These are phyloP conservation scores for Monosporascus sp. DNA, from an alignment of 2,329 filamentous ascomycete genomes.

Conservation along the genomic window DNA sequence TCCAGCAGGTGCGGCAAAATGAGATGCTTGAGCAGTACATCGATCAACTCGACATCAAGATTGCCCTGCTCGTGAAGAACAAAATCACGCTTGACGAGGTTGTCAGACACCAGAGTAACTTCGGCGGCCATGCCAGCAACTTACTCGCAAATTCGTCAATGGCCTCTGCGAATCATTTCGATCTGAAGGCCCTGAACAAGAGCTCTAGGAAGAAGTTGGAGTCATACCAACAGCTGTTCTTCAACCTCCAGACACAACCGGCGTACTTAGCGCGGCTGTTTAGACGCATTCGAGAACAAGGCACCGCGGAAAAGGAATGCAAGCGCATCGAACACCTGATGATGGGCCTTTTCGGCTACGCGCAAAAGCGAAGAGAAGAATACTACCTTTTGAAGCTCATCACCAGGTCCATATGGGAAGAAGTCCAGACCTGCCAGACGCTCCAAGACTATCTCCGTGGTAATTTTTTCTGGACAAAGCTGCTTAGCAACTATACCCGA, in stretches of 20 bases:
- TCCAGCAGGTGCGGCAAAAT: slow-evolving; percentile 95
- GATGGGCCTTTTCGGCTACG: slow-evolving; percentile 96
- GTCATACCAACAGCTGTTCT: slow-evolving; percentile 96
- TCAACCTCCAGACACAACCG: slow-evolving; percentile 92
- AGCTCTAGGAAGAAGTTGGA: slow-evolving; percentile 92
- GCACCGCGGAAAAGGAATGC: slow-evolving; percentile 82
- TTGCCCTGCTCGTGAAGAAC: slow-evolving; percentile 96
- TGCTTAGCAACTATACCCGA: slow-evolving; percentile 81
- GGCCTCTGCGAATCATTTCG: slow-evolving; percentile 84
- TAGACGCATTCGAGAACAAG: slow-evolving; percentile 74
- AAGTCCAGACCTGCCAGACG: slow-evolving; percentile 66
- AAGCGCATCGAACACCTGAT: slow-evolving; percentile 89
- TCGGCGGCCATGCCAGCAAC: slow-evolving; percentile 80
- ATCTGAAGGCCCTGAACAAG: slow-evolving; percentile 96
- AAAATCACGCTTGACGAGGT: slow-evolving; percentile 99
- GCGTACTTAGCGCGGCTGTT: slow-evolving; percentile 90
- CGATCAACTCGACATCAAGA: slow-evolving; percentile 97
- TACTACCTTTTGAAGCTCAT: slow-evolving; percentile 94
- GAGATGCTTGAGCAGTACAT: slow-evolving; percentile 98
- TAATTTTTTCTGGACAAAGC: slow-evolving; percentile 88
- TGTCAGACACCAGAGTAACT: slow-evolving; percentile 93
- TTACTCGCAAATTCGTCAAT: slow-evolving; percentile 86
- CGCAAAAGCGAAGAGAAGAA: slow-evolving; percentile 92
- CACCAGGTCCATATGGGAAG: slow-evolving; percentile 74
- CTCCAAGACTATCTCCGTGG: slow-evolving; percentile 83